Conservation (phyloP, 805 yeast genomes). For the Zygotorulaspora chibaensis region DNA sequence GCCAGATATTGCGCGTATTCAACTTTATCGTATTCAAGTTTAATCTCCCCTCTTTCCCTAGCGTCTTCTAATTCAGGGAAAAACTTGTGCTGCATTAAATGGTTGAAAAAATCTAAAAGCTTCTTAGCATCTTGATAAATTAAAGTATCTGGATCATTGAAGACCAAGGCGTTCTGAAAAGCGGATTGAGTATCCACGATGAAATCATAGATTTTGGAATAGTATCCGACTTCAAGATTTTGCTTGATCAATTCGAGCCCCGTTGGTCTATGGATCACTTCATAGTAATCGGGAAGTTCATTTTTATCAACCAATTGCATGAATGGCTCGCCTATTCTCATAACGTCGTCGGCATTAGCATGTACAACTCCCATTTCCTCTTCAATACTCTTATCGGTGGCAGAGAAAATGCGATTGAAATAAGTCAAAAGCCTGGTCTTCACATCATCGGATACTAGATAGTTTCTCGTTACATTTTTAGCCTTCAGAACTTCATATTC, state of each 20-base stretch:
- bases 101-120: constrained; percentile 50
- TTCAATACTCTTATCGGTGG: constrained; percentile 26
- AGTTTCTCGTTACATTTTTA: constrained; percentile 33
- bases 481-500: constrained; percentile 44
- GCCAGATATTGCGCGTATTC: constrained; percentile 30
- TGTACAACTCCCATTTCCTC: constrained; percentile 16
- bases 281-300: constrained; percentile 77
- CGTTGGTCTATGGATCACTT: constrained; percentile 67
- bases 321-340: constrained; percentile 61
- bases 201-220: constrained; percentile 55
- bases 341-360: constrained; percentile 24
- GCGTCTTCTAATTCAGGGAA: constrained; percentile 29
- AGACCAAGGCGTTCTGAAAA: constrained; percentile 73
- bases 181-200: constrained; percentile 55
- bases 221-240: constrained; percentile 49
- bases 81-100: constrained; percentile 24
- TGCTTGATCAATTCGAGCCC: constrained; percentile 57
- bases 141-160: constrained; percentile 68
- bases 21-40: constrained; percentile 28
- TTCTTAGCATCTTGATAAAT: constrained; percentile 67
- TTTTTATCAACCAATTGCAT: constrained; percentile 66
- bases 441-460: constrained; percentile 26
- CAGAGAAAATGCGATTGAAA: constrained; percentile 28
- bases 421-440: constrained; percentile 19
- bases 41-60: constrained; percentile 32